Evolutionary conservation across 371 early-diverging fungal species (phyloP), one percentile per base, ranked within the genome.

Genomic region (Catenaria anguillulae): DNA sequence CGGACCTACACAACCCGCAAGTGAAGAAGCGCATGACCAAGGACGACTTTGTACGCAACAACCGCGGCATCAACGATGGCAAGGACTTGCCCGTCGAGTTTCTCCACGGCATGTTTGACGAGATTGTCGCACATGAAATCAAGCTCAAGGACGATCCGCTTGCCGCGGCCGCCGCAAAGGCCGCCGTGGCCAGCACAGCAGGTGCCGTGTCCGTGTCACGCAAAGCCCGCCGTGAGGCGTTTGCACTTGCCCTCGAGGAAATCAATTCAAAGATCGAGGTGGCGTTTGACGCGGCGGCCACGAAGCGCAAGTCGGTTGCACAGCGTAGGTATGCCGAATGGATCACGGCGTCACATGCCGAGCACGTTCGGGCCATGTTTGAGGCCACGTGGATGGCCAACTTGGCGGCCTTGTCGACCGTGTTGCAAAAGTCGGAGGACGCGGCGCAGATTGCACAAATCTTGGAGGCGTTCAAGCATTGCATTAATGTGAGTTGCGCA

Each of bases 341-440:
- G 74, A 65, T 70, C 60, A 68, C 69, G 42, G 86, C 84, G 19
- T 79, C 75, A 17, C 88, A 91, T 63, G 76, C 82, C 34, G 93
- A 91, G 60, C 96, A 95, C 68, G 85, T 90, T 24, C 84, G 86
- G 56, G 82, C 84, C 29, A 93, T 95, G 96, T 92, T 95, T 76
- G 87, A 86, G 61, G 76, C 86, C 15, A 80, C 87, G 15, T 95
- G 96, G 96, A 90, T 89, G 79, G 78, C 90, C 0, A 77, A 90
- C 56, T 74, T 95, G 54, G 87, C 92, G 0, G 89, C 87, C 33
- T 71, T 91, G 24, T 84, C 85, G n/a, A 82, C 81, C 34, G 87
- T 91, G 4, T 72, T 93, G 50, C 92, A 95, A 71, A 86, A 89
- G 60, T 80, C 83, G 17, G 83, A 87, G 29, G 89, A 77, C 64